These are phyloP conservation scores for Vanderwaltozyma yarrowii DNA, from an alignment of 805 yeast species.

Conservation along the genomic window DNA sequence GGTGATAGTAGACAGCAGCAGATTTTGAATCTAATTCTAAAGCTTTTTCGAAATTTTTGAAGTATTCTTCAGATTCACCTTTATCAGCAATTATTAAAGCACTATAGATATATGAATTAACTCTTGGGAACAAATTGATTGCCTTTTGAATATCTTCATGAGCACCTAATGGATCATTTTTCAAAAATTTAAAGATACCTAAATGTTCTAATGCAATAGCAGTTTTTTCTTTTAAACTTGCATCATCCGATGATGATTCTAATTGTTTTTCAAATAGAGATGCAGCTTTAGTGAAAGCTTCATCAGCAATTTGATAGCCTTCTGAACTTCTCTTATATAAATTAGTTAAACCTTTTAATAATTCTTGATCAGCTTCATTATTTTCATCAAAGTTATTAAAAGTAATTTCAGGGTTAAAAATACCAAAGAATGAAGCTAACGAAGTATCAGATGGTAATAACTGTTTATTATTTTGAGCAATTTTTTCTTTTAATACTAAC, in stretches of 20 bases:
- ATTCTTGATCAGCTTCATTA: slow-evolving; percentile 52
- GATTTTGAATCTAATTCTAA: slow-evolving; percentile 54
- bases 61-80: slow-evolving; percentile 57
- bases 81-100: slow-evolving; percentile 79
- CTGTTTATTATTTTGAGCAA: slow-evolving; percentile 31
- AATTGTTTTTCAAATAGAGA: slow-evolving; percentile 30
- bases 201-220: slow-evolving; percentile 76
- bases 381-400: slow-evolving; percentile 41
- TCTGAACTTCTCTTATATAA: slow-evolving; percentile 36
- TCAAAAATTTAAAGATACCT: slow-evolving; percentile 77
- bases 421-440: slow-evolving; percentile 75
- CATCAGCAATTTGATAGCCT: slow-evolving; percentile 32
- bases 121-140: slow-evolving; percentile 58
- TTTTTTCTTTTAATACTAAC: slow-evolving; percentile 53
- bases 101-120: slow-evolving; percentile 71
- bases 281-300: slow-evolving; percentile 46
- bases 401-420: slow-evolving; percentile 51
- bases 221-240: slow-evolving; percentile 29
- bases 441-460: slow-evolving; percentile 73
- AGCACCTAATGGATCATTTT: slow-evolving; percentile 59
- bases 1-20: slow-evolving; percentile 85
- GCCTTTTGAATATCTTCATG: slow-evolving; percentile 55
- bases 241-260: slow-evolving; percentile 19
- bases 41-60: slow-evolving; percentile 65
- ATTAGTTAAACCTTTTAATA: slow-evolving; percentile 55